phyloP scores from a whole-genome alignment of 129 eudicot genomes.

The Flaveria sonorensis region DNA sequence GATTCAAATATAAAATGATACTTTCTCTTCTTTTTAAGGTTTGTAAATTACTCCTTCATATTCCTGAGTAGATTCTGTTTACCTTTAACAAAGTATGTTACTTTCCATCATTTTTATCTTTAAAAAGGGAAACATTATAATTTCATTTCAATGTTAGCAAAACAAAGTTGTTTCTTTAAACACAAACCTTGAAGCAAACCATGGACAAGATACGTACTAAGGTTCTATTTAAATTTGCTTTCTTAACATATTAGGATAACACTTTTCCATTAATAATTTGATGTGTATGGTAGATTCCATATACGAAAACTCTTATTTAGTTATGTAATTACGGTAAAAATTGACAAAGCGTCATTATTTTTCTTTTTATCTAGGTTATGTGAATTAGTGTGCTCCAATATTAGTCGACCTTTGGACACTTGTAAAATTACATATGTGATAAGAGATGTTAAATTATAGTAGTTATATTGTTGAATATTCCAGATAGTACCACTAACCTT shows the following conservation, averaged over 20 bases:
- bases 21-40: neutral
- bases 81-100: conserved; percentile 7
- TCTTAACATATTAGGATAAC: neutral
- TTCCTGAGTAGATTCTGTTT: neutral
- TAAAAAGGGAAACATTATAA: neutral
- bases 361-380: too few relatives aligned
- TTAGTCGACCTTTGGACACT: too few relatives aligned
- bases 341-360: too few relatives aligned
- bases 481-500: too few relatives aligned
- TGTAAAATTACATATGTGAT: too few relatives aligned
- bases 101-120: conserved; percentile 5
- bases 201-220: neutral
- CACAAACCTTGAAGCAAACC: conserved; percentile 2
- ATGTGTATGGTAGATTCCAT: neutral
- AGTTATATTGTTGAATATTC: too few relatives aligned
- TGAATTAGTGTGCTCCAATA: too few relatives aligned
- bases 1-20: neutral
- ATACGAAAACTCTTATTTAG: neutral
- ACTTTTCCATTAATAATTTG: neutral
- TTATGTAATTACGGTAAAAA: neutral
- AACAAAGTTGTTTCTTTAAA: neutral
- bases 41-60: conserved; percentile 3
- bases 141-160: neutral
- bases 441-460: too few relatives aligned
- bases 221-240: neutral